Base-by-base conservation (phyloP, 306 rosid genomes). In the Dicorynia guianensis region DNA sequence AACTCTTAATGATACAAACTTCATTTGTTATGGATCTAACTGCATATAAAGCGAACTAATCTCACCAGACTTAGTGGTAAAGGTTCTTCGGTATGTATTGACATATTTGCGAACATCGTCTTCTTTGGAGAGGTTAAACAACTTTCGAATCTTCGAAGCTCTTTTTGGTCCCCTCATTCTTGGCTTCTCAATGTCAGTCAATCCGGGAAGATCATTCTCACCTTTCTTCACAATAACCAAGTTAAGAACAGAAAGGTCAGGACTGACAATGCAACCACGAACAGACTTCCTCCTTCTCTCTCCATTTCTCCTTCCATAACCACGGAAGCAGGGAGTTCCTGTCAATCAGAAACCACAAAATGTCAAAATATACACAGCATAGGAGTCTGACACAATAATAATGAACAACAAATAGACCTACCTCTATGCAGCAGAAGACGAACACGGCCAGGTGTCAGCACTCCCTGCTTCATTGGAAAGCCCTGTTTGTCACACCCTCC, bases 401-500 rank as follows among this genome's bases (percentile, higher is more conserved):
- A 35, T 15, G 34, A 1, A 67, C n/a, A n/a, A 20, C 30, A 49
- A 12, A 34, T 38, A 7, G 20, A 74, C 83, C 86, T 60, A 74
- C 83, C 86, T 60, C 86, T 63, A 33, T 78, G 80, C 50, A 82
- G 83, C 83, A 83, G 63, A 10, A 83, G 80, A 2, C 86, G 78
- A 34, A 83, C 86, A 56, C 86, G 86, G 11, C 86, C 86, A 33
- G 86, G 86, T 20, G 86, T 83, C 36, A 83, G 56, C 55, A 83
- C 86, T 15, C 86, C 86, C 71, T 83, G 86, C 75, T 83, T 83
- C 86, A 83, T 83, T 42, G 86, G 86, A 14, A 83, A 83, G 8
- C 86, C 86, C 47, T 83, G 86, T 15, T 83, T 83, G 83, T 83
- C 86, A 57, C 86, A 83, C 1, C 86, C 86, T 12, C 86, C 86